Base-by-base conservation (phyloP, 495 filamentous ascomycete genomes). In the Aspergillus haitiensis region DNA sequence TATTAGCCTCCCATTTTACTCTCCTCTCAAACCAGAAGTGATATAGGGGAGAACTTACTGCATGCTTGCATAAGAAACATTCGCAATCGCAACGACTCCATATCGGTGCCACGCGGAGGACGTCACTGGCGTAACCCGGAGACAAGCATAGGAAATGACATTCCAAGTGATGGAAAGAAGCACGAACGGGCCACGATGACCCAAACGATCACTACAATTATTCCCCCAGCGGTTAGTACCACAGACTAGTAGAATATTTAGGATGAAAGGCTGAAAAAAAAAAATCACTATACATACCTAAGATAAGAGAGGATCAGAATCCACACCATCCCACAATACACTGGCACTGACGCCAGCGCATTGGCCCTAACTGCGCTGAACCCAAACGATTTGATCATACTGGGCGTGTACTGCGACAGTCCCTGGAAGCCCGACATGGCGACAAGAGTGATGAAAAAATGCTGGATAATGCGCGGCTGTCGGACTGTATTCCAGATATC, bases 271-370 rank as follows among this genome's bases (percentile, higher is more conserved):
- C 35, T 44, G 0, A 7, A 7, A n/a, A n/a, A n/a, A 35, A 55
- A 64, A 55, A 6, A 33, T 1, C 5, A 1, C 2, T 9, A 9
- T 15, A 75, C 79, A 32, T 61, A 68, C 74, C 72, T 53, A 47
- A 74, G 64, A 58, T 75, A 61, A 45, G 73, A 72, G 67, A 81
- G 40, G 56, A 79, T 47, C 65, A 67, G 58, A 63, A 82, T 15
- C 77, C 77, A 66, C 59, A 80, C 42, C 52, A 76, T 75, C 9
- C 72, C 56, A 45, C 76, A 81, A 12, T 78, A 81, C 16, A 80
- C 69, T 0, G 78, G 74, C 1, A 83, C 79, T 4, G 80, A 78
- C 0, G 80, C 75, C 62, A 84, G 65, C 0, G 81, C 81, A 59
- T 84, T 84, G 33, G 76, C 77, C 0, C 57, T 55, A 3, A 83